Evolutionary conservation across 225 moss, liverwort and hornwort species (phyloP).

Genomic region (Marchantia polymorpha): DNA sequence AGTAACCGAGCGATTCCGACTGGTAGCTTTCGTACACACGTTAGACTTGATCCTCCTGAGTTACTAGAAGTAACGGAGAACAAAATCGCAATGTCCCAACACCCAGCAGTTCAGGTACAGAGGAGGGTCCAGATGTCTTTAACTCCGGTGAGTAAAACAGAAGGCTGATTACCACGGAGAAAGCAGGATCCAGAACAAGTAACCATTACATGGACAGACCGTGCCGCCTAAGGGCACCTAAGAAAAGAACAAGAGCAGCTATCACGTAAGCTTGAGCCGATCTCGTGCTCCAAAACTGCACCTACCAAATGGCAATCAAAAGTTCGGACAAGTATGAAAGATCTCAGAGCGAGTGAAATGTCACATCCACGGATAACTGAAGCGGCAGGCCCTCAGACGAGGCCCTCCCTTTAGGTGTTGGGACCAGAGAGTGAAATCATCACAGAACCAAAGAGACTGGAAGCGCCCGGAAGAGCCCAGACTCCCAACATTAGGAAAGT

Average conservation of each 20-base stretch:
- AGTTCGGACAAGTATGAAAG: not conserved
- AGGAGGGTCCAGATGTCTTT: not conserved
- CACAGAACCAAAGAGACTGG: conserved; percentile 9
- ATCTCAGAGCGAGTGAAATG: not conserved
- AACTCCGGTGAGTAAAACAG: not conserved
- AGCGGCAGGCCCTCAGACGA: not conserved
- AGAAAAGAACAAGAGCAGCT: conserved; percentile 18
- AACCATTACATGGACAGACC: conserved; percentile 9
- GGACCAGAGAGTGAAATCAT: conserved; percentile 19
- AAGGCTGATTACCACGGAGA: not conserved
- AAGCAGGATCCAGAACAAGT: conserved; percentile 3
- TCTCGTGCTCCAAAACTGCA: conserved; percentile 21
- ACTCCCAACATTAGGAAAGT: conserved; percentile 10
- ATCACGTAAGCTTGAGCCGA: conserved; percentile 14
- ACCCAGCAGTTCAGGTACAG: conserved; percentile 13
- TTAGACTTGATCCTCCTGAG: not conserved
- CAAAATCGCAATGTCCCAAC: not conserved
- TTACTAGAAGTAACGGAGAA: not conserved
- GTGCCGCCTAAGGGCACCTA: conserved; percentile 8
- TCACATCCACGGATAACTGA: not conserved
- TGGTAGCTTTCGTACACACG: conserved; percentile 1
- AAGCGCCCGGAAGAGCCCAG: conserved; percentile 4
- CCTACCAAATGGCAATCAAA: conserved; percentile 14
- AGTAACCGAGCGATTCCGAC: conserved; percentile 15
- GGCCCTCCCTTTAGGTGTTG: conserved; percentile 1